Evolutionary conservation across 805 yeast species (phyloP).

Genomic region (Yarrowia sp.): DNA sequence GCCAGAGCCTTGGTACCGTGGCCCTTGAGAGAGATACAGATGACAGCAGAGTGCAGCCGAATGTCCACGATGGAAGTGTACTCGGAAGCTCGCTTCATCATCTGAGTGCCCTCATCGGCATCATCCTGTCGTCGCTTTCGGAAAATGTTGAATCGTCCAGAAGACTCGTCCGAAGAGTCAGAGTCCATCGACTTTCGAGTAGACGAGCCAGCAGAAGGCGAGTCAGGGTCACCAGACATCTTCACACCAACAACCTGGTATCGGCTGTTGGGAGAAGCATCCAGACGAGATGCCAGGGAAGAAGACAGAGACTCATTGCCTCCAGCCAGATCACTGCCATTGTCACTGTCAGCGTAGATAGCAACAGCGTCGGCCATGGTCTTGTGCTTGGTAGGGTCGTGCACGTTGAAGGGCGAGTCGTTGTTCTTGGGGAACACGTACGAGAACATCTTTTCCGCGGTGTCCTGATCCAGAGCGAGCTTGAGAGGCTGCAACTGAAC

Average conservation of each 20-base stretch:
- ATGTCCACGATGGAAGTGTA: slow-evolving; percentile 72
- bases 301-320: slow-evolving; percentile 39
- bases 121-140: slow-evolving; percentile 33
- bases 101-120: slow-evolving; percentile 58
- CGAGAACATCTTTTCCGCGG: slow-evolving; percentile 66
- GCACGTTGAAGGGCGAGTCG: slow-evolving; percentile 45
- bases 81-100: slow-evolving; percentile 77
- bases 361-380: slow-evolving; percentile 41
- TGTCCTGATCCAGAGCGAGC: slow-evolving; percentile 72
- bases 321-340: slow-evolving; percentile 11
- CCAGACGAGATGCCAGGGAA: slow-evolving; percentile 20
- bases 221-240: slow-evolving; percentile 12
- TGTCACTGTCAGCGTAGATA: slow-evolving; percentile 40
- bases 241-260: slow-evolving; percentile 34
- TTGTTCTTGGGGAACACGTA: slow-evolving; percentile 70
- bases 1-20: slow-evolving; percentile 70
- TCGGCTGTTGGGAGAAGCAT: slow-evolving; percentile 13
- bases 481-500: slow-evolving; percentile 69
- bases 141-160: slow-evolving; percentile 31
- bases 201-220: not conserved
- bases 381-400: slow-evolving; percentile 41
- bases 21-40: slow-evolving; percentile 79
- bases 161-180: slow-evolving; percentile 16
- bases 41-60: slow-evolving; percentile 56
- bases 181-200: slow-evolving; percentile 8